Percentiles rank a stretch among this genome's conserved stretches.
These are phyloP conservation scores for Lupinus albus DNA, from an alignment of 306 rosid genomes.

Conservation along the genomic window DNA sequence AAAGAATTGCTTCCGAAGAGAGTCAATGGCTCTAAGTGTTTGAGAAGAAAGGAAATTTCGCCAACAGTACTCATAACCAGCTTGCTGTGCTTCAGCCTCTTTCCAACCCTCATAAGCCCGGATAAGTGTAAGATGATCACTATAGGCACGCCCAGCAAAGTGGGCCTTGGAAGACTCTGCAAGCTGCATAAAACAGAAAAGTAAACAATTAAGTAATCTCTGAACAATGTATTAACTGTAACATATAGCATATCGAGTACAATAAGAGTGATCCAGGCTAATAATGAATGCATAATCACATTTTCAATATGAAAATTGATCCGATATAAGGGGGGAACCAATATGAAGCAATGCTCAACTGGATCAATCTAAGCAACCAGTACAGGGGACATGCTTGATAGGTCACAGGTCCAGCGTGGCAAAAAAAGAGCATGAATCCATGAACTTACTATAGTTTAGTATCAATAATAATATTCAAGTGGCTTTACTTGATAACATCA, in stretches of 20 bases:
- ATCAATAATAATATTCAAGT: constrained; percentile 2
- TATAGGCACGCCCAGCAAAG: constrained; percentile 66
- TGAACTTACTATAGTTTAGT: constrained; percentile 12
- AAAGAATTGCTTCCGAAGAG: constrained; percentile 80
- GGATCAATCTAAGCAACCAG: constrained; percentile 25
- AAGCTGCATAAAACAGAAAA: constrained; percentile 62
- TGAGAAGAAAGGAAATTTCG: constrained; percentile 83
- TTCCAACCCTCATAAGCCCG: constrained; percentile 93
- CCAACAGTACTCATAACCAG: constrained; percentile 94
- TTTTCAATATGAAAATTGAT: constrained; percentile 21
- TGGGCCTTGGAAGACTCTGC: constrained; percentile 91
- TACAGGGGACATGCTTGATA: constrained; percentile 16
- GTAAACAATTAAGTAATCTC: constrained; percentile 32
- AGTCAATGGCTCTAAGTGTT: constrained; percentile 85
- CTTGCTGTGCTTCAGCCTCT: constrained; percentile 75
- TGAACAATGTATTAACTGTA: background rate
- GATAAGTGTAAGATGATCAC: constrained; percentile 91
- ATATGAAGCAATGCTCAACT: constrained; percentile 26
- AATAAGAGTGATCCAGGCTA: constrained; percentile 15
- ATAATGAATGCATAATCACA: constrained; percentile 11
- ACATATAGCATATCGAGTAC: constrained; percentile 6
- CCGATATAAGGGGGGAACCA: background rate
- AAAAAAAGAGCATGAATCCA: constrained; percentile 28
- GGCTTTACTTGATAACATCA: constrained; percentile 10
- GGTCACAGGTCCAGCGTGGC: background rate